Evolutionary conservation across 208 protist species (phyloP).

Genomic region (Leishmania martiniquensis): DNA sequence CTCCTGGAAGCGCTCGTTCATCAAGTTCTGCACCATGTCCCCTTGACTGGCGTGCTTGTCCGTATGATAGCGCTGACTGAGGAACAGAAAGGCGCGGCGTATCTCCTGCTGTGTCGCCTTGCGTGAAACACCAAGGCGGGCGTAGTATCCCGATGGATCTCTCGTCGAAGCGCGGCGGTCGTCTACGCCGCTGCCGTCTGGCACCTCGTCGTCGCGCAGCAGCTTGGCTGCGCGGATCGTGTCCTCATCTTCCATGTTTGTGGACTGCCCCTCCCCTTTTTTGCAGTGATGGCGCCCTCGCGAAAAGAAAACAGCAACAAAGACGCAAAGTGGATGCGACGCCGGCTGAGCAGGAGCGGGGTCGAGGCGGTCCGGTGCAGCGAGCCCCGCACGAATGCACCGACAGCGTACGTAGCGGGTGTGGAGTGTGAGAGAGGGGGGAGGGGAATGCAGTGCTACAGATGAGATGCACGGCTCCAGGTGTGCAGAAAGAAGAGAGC

Average conservation of each 20-base stretch:
- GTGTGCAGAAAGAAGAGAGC: background rate
- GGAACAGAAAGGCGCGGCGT: conserved; percentile 72
- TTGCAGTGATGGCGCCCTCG: background rate
- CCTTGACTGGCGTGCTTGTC: conserved; percentile 73
- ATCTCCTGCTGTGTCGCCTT: conserved; percentile 65
- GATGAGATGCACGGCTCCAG: background rate
- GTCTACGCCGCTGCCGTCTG: conserved; percentile 9
- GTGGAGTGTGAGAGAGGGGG: background rate
- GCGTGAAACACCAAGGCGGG: conserved; percentile 56
- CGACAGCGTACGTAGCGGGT: background rate
- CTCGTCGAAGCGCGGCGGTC: background rate
- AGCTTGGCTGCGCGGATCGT: conserved; percentile 20
- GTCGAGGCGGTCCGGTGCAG: background rate
- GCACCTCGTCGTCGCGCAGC: conserved; percentile 27
- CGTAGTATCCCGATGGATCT: conserved; percentile 84
- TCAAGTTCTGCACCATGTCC: conserved; percentile 47
- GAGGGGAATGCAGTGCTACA: background rate
- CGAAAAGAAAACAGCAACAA: conserved; percentile 9
- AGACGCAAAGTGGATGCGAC: background rate
- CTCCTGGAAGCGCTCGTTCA: conserved; percentile 84
- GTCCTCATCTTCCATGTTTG: conserved; percentile 29
- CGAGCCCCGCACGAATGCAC: background rate
- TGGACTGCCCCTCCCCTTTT: background rate
- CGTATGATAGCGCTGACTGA: conserved; percentile 87
- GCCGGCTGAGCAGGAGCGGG: too few relatives aligned